These are phyloP conservation scores for Nepenthes alata DNA, from an alignment of 179 eudicot species.

Conservation along the genomic window DNA sequence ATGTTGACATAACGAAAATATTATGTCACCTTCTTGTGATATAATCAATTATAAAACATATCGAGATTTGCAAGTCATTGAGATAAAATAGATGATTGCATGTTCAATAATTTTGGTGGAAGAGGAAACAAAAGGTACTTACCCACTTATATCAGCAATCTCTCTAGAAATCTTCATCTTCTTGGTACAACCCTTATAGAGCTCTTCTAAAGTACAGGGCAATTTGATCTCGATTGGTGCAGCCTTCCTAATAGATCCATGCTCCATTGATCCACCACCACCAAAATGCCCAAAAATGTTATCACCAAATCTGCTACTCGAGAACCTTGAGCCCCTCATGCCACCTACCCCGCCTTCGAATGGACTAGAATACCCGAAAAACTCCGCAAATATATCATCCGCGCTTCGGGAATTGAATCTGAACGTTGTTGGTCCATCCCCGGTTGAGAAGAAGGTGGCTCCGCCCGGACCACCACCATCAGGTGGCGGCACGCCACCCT, in stretches of 20 bases:
- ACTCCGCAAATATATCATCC: slow-evolving; percentile 65
- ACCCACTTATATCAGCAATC: slow-evolving; percentile 58
- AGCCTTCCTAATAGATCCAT: slow-evolving; percentile 35
- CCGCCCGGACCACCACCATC: slow-evolving; percentile 41
- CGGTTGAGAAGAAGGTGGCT: slow-evolving; percentile 37
- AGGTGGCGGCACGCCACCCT: slow-evolving; percentile 54
- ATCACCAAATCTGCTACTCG: slow-evolving; percentile 36
- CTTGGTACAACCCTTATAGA: slow-evolving; percentile 53
- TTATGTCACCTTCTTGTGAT: no score
- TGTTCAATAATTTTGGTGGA: no score
- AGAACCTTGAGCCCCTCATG: slow-evolving; percentile 33
- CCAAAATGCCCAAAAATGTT: slow-evolving; percentile 34
- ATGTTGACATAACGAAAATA: no score
- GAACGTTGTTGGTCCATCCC: slow-evolving; percentile 43
- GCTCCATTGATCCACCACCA: slow-evolving; percentile 22
- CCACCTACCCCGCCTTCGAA: slow-evolving; percentile 36
- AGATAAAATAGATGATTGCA: no score
- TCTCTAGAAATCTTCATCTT: slow-evolving; percentile 66
- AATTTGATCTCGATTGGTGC: slow-evolving; percentile 46
- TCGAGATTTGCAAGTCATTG: no score
- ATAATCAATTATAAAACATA: no score
- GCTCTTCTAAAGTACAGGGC: slow-evolving; percentile 56
- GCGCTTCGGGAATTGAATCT: slow-evolving; percentile 52
- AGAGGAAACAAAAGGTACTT: slow-evolving; percentile 13
- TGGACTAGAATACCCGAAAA: slow-evolving; percentile 54